Conservation (phyloP, 2,329 filamentous ascomycete species). For the Pseudogymnoascus sp. region DNA sequence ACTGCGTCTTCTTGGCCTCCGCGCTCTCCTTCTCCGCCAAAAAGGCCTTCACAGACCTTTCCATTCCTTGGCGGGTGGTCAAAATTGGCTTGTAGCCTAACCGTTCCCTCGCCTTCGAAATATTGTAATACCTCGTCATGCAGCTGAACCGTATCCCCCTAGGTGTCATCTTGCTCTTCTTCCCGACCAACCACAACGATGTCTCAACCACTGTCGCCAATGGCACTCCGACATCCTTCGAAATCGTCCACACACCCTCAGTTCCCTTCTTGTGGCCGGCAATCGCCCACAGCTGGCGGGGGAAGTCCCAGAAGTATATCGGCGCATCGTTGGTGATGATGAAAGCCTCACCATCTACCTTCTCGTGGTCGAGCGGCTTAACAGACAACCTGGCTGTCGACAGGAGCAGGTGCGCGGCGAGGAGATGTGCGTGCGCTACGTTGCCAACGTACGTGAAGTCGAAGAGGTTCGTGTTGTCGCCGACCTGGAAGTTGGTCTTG, state of each 20-base stretch:
- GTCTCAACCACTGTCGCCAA: conserved; percentile 48
- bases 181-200: conserved; percentile 41
- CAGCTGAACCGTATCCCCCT: conserved; percentile 51
- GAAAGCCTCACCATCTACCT: conserved; percentile 78
- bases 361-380: conserved; percentile 61
- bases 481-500: conserved; percentile 72
- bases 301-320: conserved; percentile 86
- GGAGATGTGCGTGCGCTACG: conserved; percentile 70
- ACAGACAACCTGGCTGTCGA: conserved; percentile 30
- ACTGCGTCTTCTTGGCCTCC: conserved; percentile 25
- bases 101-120: conserved; percentile 63
- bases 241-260: conserved; percentile 47
- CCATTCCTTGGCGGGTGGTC: conserved; percentile 54
- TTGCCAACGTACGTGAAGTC: conserved; percentile 66
- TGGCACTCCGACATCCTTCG: conserved; percentile 42
- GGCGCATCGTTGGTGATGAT: conserved; percentile 86
- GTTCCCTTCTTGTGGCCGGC: conserved; percentile 46
- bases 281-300: conserved; percentile 65
- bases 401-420: conserved; percentile 58
- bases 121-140: conserved; percentile 73
- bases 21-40: conserved; percentile 19
- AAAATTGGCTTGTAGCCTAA: conserved; percentile 64
- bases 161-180: conserved; percentile 43
- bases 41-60: conserved; percentile 22
- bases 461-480: conserved; percentile 61